Base-by-base conservation (phyloP, 768 basidiomycete genomes). In the Fistulinella prunicolor region DNA sequence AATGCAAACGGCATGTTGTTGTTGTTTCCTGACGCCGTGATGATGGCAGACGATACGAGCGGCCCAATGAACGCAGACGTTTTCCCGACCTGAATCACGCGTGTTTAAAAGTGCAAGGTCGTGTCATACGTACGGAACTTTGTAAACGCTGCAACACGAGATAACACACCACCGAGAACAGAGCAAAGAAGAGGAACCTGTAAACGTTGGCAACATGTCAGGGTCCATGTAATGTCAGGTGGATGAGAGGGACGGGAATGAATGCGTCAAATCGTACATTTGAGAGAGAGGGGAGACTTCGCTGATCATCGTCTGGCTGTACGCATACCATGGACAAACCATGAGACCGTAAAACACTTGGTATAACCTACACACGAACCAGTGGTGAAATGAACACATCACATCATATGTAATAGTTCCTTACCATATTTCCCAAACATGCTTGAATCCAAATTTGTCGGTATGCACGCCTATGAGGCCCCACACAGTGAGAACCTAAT, bases 251-350 rank as follows among this genome's bases (percentile, higher is more conserved):
- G 28, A 28, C 6, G 16, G 17, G 17, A 10, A 36, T n/a, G 4
- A 16, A n/a, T 8, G 6, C 30, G 7, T 10, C 6, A 28, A 28
- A 14, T 7, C 71, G 30, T 62, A 82, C 85, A 85, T 87, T 67
- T 86, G 86, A 28, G 82, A 79, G 44, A 81, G 65, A 32, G 82
- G 84, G 34, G 81, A 85, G 22, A 89, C 85, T 55, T 89, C 85
- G 62, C 80, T 84, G 50, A 89, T 89, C 87, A 89, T 85, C 1
- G 85, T 88, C 63, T 87, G 84, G 60, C 85, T 86, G 59, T 87
- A 86, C 37, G 86, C 85, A 60, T 86, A 88, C 85, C 85, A 87
- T 3, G 85, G 85, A 55, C 85, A 86, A 4, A 86, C 82, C 77
- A 85, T 73, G 23, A 89, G 66, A 14, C 85, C 85, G 56, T 83